Evolutionary conservation across 2,329 filamentous ascomycete species (phyloP), one percentile per base, ranked within the genome.

Genomic region (Pestalotiopsis sp.): DNA sequence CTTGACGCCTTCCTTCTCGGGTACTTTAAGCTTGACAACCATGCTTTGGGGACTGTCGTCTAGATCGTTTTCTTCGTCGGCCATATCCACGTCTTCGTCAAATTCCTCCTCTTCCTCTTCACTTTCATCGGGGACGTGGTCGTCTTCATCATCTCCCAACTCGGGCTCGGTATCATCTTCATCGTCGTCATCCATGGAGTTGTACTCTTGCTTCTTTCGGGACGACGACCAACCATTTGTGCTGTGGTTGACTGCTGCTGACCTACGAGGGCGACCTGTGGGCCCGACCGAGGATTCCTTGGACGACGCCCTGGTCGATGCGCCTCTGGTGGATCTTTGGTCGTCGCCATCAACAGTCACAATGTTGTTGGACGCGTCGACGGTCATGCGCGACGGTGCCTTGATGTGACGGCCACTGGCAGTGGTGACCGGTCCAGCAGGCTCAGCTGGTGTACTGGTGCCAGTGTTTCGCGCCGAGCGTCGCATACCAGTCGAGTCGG

Each of bases 361-460:
- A 4, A 82, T 83, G 68, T 79, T 83, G 74, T 82, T 84, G 20
- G 78, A 80, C 27, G 83, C 83, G 70, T 91, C 89, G 13, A 89
- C 89, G 66, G 92, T 93, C 58, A 91, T 82, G 38, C 92, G 89
- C 4, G 85, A 85, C 9, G 91, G 89, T 60, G 91, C 89, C 72
- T 90, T 88, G 72, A 97, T 90, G 77, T 97, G 94, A 25, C 96
- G 90, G 25, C 96, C 96, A 78, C 94, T 97, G 25, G 93, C 91
- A 3, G 96, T 98, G 65, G 93, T 83, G 80, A 89, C 82, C 4
- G 87, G 84, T 9, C 83, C 91, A 27, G 84, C 79, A 4, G 87
- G 84, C 72, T 95, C 93, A 56, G 89, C 88, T 0, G 94, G 92
- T 0, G 93, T 94, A 71, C 90, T 90, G 11, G 90, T 86, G 52